A percentile compares a stretch with the other conserved stretches of the same genome.
Conservation (phyloP, 2,329 filamentous ascomycete genomes). For the Ustilaginoidea virens region DNA sequence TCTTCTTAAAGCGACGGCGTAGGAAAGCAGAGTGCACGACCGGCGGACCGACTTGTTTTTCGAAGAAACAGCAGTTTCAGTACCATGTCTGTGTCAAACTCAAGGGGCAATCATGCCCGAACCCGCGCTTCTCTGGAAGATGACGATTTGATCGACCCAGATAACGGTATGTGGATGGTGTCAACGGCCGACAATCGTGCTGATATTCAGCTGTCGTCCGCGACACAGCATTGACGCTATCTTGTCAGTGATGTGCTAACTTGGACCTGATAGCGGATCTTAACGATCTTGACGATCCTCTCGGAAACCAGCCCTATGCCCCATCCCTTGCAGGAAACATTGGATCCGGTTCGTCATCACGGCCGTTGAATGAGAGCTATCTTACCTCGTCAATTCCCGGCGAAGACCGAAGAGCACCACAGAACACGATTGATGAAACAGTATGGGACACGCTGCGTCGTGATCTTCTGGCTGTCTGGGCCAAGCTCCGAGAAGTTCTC, state of each 20-base stretch:
- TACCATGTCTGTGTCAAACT: constrained; percentile 30
- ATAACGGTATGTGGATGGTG: constrained; percentile 44
- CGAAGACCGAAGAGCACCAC: constrained; percentile 77
- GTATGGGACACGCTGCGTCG: constrained; percentile 96
- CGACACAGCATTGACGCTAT: background rate
- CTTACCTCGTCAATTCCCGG: constrained; percentile 81
- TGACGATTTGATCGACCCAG: constrained; percentile 63
- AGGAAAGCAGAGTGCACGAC: too few relatives aligned
- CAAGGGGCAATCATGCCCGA: constrained; percentile 42
- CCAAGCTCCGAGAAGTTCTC: constrained; percentile 94
- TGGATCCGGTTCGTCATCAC: constrained; percentile 40
- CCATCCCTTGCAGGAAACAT: constrained; percentile 79
- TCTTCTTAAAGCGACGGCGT: too few relatives aligned
- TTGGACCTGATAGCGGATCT: constrained; percentile 47
- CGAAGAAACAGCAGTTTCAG: too few relatives aligned
- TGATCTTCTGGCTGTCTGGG: constrained; percentile 86
- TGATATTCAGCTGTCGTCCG: background rate
- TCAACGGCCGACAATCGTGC: background rate
- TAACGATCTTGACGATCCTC: constrained; percentile 84
- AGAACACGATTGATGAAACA: constrained; percentile 90
- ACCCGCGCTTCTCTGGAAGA: constrained; percentile 45
- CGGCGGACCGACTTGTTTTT: too few relatives aligned
- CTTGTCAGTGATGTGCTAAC: background rate
- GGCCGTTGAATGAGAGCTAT: constrained; percentile 56
- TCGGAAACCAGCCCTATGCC: constrained; percentile 52